These are phyloP conservation scores for Diplocarpon rosae DNA, from an alignment of 2,329 filamentous ascomycete species.

Conservation along the genomic window DNA sequence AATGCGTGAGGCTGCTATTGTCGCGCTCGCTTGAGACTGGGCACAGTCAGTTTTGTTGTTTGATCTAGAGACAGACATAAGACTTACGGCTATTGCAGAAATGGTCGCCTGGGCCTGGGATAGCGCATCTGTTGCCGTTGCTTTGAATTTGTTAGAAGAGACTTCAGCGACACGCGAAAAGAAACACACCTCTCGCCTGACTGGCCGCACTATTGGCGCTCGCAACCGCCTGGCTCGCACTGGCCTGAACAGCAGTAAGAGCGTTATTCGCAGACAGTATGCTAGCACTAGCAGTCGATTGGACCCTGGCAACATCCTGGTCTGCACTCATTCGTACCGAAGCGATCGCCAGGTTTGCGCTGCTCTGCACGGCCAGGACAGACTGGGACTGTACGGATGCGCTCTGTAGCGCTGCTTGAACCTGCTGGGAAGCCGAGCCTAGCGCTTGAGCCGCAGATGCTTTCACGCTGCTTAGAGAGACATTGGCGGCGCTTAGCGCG, in stretches of 20 bases:
- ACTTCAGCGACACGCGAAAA: background rate
- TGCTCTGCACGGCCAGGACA: background rate
- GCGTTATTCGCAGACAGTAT: constrained; percentile 6
- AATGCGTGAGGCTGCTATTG: constrained; percentile 3
- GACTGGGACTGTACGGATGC: background rate
- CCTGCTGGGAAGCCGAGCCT: background rate
- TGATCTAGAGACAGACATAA: background rate
- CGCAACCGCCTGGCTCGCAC: constrained; percentile 5
- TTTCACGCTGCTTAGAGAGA: background rate
- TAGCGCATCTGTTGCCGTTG: constrained; percentile 9
- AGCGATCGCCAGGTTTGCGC: constrained; percentile 6
- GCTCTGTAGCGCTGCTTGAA: background rate
- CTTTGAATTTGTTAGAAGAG: background rate
- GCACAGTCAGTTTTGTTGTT: background rate
- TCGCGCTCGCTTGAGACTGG: constrained; percentile 7
- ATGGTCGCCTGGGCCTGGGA: constrained; percentile 10
- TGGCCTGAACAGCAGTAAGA: constrained; percentile 6
- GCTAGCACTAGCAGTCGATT: constrained; percentile 1
- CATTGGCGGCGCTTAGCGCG: constrained; percentile 2
- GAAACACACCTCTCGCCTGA: constrained; percentile 7
- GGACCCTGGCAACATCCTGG: constrained; percentile 1
- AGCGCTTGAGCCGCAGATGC: constrained; percentile 2
- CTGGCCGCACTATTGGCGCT: constrained; percentile 7
- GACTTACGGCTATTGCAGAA: constrained; percentile 3
- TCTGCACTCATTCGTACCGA: constrained; percentile 5